Evolutionary conservation across 1,284 basidiomycete genomes (phyloP).

Genomic region (Inonotus obliquus): DNA sequence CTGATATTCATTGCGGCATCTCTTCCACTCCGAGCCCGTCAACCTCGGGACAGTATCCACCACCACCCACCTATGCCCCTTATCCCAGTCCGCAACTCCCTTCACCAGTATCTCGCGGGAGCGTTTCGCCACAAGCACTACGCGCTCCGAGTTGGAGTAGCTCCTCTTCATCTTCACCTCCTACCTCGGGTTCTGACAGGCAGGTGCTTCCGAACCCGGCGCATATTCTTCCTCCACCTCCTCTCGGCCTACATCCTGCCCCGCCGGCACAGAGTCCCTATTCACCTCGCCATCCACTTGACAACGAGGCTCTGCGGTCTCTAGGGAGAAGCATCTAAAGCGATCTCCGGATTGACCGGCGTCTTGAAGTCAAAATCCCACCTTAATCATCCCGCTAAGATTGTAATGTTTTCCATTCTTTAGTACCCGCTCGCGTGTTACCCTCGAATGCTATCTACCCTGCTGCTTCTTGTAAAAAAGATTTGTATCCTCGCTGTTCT

Average conservation of each 20-base stretch:
- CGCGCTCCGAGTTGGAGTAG: slow-evolving; percentile 3
- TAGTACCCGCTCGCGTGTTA: background rate
- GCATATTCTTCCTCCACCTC: slow-evolving; percentile 11
- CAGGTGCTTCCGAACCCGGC: slow-evolving; percentile 12
- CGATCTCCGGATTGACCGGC: slow-evolving; percentile 12
- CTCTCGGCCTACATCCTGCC: slow-evolving; percentile 9
- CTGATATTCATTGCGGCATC: slow-evolving; percentile 27
- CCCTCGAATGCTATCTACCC: background rate
- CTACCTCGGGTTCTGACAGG: background rate
- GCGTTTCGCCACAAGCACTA: slow-evolving; percentile 6
- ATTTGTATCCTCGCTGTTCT: background rate
- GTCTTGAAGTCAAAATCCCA: slow-evolving; percentile 2
- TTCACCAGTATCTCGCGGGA: slow-evolving; percentile 17
- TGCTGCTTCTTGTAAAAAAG: background rate
- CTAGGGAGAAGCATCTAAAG: slow-evolving; percentile 19
- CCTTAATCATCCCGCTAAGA: background rate
- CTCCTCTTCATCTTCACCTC: background rate
- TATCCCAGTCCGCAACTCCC: slow-evolving; percentile 15
- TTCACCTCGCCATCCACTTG: slow-evolving; percentile 31
- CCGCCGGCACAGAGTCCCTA: slow-evolving; percentile 21
- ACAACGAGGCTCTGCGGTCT: slow-evolving; percentile 30
- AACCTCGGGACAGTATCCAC: slow-evolving; percentile 25
- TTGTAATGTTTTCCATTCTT: background rate
- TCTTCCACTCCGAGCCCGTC: slow-evolving; percentile 22
- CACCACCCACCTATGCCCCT: slow-evolving; percentile 24